Evolutionary conservation across 495 filamentous ascomycete genomes (phyloP), one percentile per base, ranked within the genome.

Genomic region (Lepraria neglecta): DNA sequence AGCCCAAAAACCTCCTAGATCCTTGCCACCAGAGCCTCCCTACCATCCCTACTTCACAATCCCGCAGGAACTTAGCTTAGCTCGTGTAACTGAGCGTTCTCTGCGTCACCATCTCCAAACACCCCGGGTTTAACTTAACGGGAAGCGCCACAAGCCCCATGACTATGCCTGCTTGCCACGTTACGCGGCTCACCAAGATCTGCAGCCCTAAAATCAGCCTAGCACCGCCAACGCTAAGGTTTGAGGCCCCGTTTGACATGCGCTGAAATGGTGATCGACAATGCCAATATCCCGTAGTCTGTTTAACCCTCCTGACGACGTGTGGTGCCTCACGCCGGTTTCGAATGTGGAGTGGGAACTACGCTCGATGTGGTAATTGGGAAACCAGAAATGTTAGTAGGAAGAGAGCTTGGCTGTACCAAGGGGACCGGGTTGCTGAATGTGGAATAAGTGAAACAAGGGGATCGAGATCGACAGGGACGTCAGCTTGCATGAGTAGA

Each of bases 131-230:
- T n/a, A 6, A 51, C 2, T 15, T 42, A 42, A 24, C 24, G 24
- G 24, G 24, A 24, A 24, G 24, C 3, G 9, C 38, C 38, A 42
- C 38, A 42, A 15, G 15, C 27, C 3, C 27, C 15, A 3, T 14
- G 10, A n/a, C 31, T 28, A n/a, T 33, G n/a, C 51, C 51, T 35
- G 51, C 35, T n/a, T 21, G 51, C 51, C 51, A 54, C 51, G 51
- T 54, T 54, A 9, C 31, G 28, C 51, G 51, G 51, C 51, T 51
- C 47, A 17, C 5, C 44, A 46, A 7, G n/a, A 17, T 9, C n/a
- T n/a, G 6, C 6, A 12, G n/a, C 44, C 45, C 46, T 24, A 24
- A 24, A 24, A 24, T 2, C 11, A 14, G 28, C 19, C 46, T 6
- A 15, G 12, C 27, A 54, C 33, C 31, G 19, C 27, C 51, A 54